Evolutionary conservation across 345 rosid genomes (phyloP).

Genomic region (thale cress (Arabidopsis thaliana)): TAIR10.1 NC_003070.9:17885001-17885500

Average conservation of each 20-base stretch:
- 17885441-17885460: slow-evolving; percentile 30
- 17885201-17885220: slow-evolving; percentile 14
- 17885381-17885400: slow-evolving; percentile 62
- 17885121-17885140: slow-evolving; percentile 38
- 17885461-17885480: slow-evolving; percentile 35
- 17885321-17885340: slow-evolving; percentile 41
- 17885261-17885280: slow-evolving; percentile 24
- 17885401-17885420: slow-evolving; percentile 65
- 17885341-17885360: slow-evolving; percentile 54
- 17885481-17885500: slow-evolving; percentile 34
- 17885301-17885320: slow-evolving; percentile 25
- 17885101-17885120: slow-evolving; percentile 53
- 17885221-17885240: slow-evolving; percentile 6
- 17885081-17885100: slow-evolving; percentile 62
- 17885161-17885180: slow-evolving; percentile 55
- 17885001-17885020: slow-evolving; percentile 48
- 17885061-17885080: slow-evolving; percentile 66
- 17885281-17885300: slow-evolving; percentile 1
- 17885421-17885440: slow-evolving; percentile 55
- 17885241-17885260: slow-evolving; percentile 33
- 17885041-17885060: slow-evolving; percentile 59
- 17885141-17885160: slow-evolving; percentile 46
- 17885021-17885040: slow-evolving; percentile 60
- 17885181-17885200: slow-evolving; percentile 50
- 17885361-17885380: slow-evolving; percentile 64